These are phyloP conservation scores for Quercus ilex DNA, from an alignment of 306 rosid species.

Conservation along the genomic window DNA sequence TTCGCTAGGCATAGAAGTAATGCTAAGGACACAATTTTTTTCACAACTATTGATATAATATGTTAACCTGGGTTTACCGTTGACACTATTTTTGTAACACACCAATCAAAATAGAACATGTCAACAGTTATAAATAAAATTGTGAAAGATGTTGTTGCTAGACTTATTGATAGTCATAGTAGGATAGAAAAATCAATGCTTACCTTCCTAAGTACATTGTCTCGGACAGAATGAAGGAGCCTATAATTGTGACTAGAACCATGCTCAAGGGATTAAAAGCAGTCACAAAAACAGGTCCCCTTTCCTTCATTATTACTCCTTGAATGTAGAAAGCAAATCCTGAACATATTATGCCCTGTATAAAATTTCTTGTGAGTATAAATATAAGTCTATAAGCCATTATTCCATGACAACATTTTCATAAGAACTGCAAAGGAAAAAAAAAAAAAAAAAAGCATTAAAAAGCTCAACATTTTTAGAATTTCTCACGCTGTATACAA, in stretches of 20 bases:
- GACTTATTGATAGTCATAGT: too few relatives aligned
- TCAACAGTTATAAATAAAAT: too few relatives aligned
- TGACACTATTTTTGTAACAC: too few relatives aligned
- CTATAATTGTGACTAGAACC: constrained; percentile 46
- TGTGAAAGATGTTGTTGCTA: too few relatives aligned
- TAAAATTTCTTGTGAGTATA: neutral
- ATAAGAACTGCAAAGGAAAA: too few relatives aligned
- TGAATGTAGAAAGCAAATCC: constrained; percentile 43
- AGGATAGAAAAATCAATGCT: neutral
- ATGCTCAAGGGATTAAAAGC: constrained; percentile 42
- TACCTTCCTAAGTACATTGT: constrained; percentile 45
- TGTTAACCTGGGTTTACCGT: too few relatives aligned
- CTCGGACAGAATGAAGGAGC: constrained; percentile 39
- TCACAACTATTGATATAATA: too few relatives aligned
- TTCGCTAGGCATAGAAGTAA: too few relatives aligned
- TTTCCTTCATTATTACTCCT: constrained; percentile 40
- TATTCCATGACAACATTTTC: too few relatives aligned
- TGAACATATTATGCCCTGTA: constrained; percentile 51
- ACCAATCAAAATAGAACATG: too few relatives aligned
- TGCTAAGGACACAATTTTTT: too few relatives aligned
- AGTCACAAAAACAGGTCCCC: constrained; percentile 54
- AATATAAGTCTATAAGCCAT: neutral
- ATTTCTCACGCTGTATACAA: constrained; percentile 40
- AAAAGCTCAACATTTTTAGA: neutral
- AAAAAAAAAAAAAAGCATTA: neutral